phyloP scores from a whole-genome alignment of 1,139 yeast genomes.

The Saccharomyces hybrid region DNA sequence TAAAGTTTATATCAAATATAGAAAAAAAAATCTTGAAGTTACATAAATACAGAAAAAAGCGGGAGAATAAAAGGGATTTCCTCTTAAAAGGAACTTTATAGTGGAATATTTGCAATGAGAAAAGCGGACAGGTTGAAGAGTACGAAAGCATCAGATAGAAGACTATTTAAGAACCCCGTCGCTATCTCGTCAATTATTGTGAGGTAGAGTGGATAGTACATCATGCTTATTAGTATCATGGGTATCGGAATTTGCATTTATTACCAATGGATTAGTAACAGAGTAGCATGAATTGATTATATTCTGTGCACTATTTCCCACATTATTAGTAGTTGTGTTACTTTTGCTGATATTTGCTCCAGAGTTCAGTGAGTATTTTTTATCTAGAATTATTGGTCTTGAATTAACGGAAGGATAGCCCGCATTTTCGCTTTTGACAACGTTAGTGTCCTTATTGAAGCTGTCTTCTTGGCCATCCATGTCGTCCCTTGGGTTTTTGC shows the following conservation, averaged over 20 bases:
- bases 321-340: neutral
- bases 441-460: neutral
- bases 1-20: no score
- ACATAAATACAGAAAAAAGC: neutral
- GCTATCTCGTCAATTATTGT: neutral
- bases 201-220: neutral
- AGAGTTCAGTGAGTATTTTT: neutral
- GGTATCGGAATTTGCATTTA: neutral
- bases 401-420: neutral
- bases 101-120: slow-evolving; percentile 1
- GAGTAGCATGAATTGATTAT: neutral
- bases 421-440: neutral
- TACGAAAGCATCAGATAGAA: neutral
- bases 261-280: neutral
- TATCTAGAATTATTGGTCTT: neutral
- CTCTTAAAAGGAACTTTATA: neutral
- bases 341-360: neutral
- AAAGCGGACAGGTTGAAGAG: neutral
- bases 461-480: neutral
- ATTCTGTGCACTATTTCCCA: neutral
- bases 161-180: neutral
- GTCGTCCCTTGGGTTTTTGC: slow-evolving; percentile 15
- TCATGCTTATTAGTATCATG: neutral
- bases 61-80: neutral
- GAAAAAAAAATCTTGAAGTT: neutral